phyloP scores from a whole-genome alignment of 768 basidiomycete genomes.

The Tricholoma flavovirens region DNA sequence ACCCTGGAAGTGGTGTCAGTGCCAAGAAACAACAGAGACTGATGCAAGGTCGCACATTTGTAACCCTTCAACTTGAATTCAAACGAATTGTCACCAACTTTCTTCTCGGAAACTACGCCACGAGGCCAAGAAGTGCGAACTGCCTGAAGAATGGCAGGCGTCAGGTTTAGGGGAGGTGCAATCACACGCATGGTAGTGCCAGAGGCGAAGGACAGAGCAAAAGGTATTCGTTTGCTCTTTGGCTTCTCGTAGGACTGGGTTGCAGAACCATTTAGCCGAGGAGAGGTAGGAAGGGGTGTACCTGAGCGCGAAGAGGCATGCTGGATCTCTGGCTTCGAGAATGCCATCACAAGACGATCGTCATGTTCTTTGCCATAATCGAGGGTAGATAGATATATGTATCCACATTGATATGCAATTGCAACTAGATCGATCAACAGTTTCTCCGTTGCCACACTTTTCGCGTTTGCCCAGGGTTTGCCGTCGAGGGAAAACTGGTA shows the following conservation, averaged over 20 bases:
- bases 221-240: constrained; percentile 40
- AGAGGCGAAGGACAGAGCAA: constrained; percentile 71
- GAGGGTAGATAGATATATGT: constrained; percentile 58
- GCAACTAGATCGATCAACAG: constrained; percentile 64
- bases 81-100: constrained; percentile 62
- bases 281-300: constrained; percentile 33
- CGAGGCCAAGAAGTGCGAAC: constrained; percentile 75
- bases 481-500: constrained; percentile 63
- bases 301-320: constrained; percentile 22
- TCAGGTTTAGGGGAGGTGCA: constrained; percentile 67
- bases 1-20: constrained; percentile 41
- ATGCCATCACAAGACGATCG: constrained; percentile 66
- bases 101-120: constrained; percentile 74
- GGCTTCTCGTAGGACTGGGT: constrained; percentile 32
- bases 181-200: constrained; percentile 67
- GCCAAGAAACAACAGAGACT: constrained; percentile 11
- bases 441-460: constrained; percentile 59
- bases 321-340: constrained; percentile 46
- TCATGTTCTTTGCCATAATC: constrained; percentile 77
- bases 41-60: constrained; percentile 44
- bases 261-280: constrained; percentile 33
- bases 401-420: constrained; percentile 58
- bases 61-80: constrained; percentile 83
- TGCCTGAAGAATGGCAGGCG: constrained; percentile 77
- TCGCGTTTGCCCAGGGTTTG: constrained; percentile 70